These are phyloP conservation scores for Beauveria australis DNA, from an alignment of 2,329 filamentous ascomycete species.

Conservation along the genomic window DNA sequence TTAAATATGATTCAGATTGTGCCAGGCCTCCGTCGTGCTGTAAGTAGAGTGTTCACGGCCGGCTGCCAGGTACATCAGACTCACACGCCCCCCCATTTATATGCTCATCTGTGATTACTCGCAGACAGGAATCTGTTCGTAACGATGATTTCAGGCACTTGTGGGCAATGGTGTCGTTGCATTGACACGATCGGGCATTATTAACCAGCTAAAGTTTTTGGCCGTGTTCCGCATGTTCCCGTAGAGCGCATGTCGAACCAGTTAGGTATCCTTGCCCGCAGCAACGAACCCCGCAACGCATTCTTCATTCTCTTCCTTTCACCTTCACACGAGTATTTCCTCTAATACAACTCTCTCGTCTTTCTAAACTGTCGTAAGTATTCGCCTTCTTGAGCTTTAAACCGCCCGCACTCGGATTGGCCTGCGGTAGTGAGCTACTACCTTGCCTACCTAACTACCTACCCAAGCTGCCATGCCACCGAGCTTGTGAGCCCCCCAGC, in stretches of 20 bases:
- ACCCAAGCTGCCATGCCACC: background rate
- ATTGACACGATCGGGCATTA: background rate
- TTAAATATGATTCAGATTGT: background rate
- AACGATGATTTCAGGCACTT: background rate
- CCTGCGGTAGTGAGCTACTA: background rate
- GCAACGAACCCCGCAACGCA: background rate
- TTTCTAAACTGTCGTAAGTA: background rate
- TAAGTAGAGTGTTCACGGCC: background rate
- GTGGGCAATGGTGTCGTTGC: background rate
- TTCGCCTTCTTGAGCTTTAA: background rate
- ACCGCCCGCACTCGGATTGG: background rate
- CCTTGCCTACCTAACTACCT: background rate
- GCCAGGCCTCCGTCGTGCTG: background rate
- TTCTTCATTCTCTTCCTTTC: background rate
- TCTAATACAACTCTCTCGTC: background rate
- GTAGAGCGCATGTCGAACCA: conserved; percentile 3
- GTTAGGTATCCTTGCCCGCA: background rate
- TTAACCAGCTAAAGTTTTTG: conserved; percentile 5
- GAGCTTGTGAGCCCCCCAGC: background rate
- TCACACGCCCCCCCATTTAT: no score
- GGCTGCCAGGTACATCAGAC: background rate
- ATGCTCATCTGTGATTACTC: background rate
- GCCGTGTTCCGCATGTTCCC: conserved; percentile 10
- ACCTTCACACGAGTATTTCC: background rate
- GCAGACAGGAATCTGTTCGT: background rate